Evolutionary conservation across 306 rosid genomes (phyloP), one percentile per base, ranked within the genome.

Genomic region (Cercis canadensis): DNA sequence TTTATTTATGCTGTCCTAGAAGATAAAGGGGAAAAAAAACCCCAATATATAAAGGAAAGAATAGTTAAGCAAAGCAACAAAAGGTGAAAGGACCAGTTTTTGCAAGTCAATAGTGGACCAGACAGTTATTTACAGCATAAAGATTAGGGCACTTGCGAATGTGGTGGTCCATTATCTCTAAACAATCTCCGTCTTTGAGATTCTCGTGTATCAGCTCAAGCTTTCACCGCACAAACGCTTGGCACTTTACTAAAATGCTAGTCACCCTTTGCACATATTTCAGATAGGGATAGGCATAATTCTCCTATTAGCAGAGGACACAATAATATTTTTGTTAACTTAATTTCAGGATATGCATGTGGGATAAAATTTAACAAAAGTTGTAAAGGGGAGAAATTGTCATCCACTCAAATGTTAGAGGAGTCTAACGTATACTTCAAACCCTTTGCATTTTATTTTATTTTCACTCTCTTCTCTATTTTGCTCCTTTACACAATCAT

Each of bases 71-170:
- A 73, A 61, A 69, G 55, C 64, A 57, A 31, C 33, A 55, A 77
- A 67, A 60, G 49, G 36, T 6, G 67, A 76, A 70, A 77, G 62
- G 31, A 58, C 72, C 57, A 65, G 70, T 57, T 43, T 56, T 52
- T 70, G 62, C 17, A 54, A 59, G 83, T 75, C 80, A 78, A 80
- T 18, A 75, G 78, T 77, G 92, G 92, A 86, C 96, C 95, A 83
- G 92, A 59, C 74, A 67, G 79, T 82, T 72, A 89, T 81, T 69
- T 85, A 85, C 74, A 71, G 84, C 84, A 84, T 85, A 85, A 89
- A 77, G 80, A 77, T 69, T 69, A 73, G 10, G 83, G 79, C 62
- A 89, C 77, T 63, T 76, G 61, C 60, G 45, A 65, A 59, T 56
- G 72, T 57, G 75, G 92, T 83, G 93, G 90, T 88, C 93, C 93